Evolutionary conservation across 441 rosid genomes (phyloP), one percentile per base, ranked within the genome.

Genomic region (Euphorbia schlechtendalii): DNA sequence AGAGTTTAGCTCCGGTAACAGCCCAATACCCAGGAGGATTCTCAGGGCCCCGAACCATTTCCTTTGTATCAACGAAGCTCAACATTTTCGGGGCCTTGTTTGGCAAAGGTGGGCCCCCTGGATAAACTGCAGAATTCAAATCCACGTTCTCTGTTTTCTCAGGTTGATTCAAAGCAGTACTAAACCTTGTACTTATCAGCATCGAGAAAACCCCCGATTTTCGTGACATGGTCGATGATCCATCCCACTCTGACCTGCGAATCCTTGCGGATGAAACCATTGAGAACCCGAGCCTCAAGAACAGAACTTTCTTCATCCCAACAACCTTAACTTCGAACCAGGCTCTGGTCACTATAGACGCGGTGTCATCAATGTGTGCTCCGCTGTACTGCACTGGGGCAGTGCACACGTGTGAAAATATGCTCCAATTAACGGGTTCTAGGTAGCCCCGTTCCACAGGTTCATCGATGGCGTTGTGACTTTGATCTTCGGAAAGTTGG

Each of bases 21-120:
- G 90, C 96, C 99, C 97, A 93, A 76, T 90, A 93, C 54, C 97
- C 99, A 10, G 97, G 99, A 2, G 73, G 68, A 60, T 84, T 83
- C 75, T 94, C 96, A 0, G 97, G 97, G 45, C 99, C 97, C 73
- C 99, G 80, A 62, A 86, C 78, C 84, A 78, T 88, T 76, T 89
- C 97, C 74, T 86, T 90, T 12, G 87, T 89, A 62, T 94, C 89
- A n/a, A 94, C 97, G 36, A 90, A 89, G 76, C 67, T 86, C 4
- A 82, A 73, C 81, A 90, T 74, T 71, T 83, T 90, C 2, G 96
- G 93, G 15, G 80, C 83, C 76, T 32, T 78, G 0, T 67, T 71
- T 8, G 88, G 81, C 0, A 64, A 54, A 12, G 92, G 97, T 0
- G 95, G 95, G 18, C 96, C 96, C 57, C 85, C 84, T 0, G 96